Conservation (phyloP, 2,329 filamentous ascomycete species). For the Parasarocladium wereldwijsianum region DNA sequence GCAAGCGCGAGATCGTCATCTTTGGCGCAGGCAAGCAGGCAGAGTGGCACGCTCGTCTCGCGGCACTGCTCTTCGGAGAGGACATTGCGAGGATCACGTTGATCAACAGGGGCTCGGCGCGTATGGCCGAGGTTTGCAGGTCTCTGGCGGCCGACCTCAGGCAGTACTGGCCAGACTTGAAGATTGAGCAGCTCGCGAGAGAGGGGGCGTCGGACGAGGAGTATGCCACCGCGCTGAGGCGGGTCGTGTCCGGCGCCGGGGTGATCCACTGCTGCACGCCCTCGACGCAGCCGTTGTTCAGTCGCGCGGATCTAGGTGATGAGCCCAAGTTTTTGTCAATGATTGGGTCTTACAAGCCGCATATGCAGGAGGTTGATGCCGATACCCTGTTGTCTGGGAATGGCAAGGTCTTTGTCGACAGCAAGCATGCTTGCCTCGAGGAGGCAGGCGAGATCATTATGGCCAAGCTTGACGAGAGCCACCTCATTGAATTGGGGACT, state of each 20-base stretch:
- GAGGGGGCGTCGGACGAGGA: slow-evolving; percentile 5
- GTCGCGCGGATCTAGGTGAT: slow-evolving; percentile 9
- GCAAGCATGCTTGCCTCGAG: slow-evolving; percentile 13
- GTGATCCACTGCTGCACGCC: slow-evolving; percentile 18
- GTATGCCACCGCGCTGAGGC: slow-evolving; percentile 4
- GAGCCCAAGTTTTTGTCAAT: slow-evolving; percentile 12
- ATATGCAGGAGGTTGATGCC: slow-evolving; percentile 18
- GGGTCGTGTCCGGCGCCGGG: slow-evolving; percentile 8
- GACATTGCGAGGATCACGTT: slow-evolving; percentile 14
- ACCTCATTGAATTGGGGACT: slow-evolving; percentile 26
- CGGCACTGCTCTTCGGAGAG: slow-evolving; percentile 31
- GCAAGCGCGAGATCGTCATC: slow-evolving; percentile 11
- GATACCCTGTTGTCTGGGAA: slow-evolving; percentile 10
- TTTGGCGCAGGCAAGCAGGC: slow-evolving; percentile 11
- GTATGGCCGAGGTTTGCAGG: slow-evolving; percentile 3
- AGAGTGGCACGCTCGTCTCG: slow-evolving; percentile 55
- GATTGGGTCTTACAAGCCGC: slow-evolving; percentile 17
- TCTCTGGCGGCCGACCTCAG: slow-evolving; percentile 10
- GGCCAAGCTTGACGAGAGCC: slow-evolving; percentile 9
- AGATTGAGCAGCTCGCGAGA: slow-evolving; percentile 2
- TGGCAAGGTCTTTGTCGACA: slow-evolving; percentile 13
- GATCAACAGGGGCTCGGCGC: slow-evolving; percentile 16
- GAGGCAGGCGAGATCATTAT: slow-evolving; percentile 18
- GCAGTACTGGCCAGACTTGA: slow-evolving; percentile 3
- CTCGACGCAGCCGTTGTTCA: slow-evolving; percentile 15